Evolutionary conservation across 2,329 filamentous ascomycete species (phyloP), one percentile per base, ranked within the genome.

Genomic region (Fusarium verticillioides): DNA sequence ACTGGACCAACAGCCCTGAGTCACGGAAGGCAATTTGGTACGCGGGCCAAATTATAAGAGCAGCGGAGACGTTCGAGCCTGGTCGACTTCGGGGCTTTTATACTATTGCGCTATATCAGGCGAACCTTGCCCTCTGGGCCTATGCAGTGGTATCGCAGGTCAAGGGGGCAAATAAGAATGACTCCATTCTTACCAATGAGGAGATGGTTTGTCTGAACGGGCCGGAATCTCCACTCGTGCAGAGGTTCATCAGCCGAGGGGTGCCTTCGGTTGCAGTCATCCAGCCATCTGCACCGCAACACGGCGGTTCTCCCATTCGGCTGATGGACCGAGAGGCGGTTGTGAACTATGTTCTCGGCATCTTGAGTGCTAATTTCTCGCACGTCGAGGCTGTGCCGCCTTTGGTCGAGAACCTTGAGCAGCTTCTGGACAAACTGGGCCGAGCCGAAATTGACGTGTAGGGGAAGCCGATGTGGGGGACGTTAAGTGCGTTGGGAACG

Each of bases 61-160:
- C 34, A n/a, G 57, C 43, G 8, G 43, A 60, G 23, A 60, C 26
- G 23, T 60, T 60, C 2, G 34, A 23, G 6, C 44, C 57, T 2
- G 57, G 26, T n/a, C 43, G 43, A 18, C 26, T 60, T 0, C 21
- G 57, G 3, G 34, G 44, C 4, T 60, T 60, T 19, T 52, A 60
- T 26, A 60, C 57, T 11, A 52, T 60, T 12, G 57, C 57, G 4
- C 9, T 60, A 3, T 60, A 60, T 10, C 57, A 60, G 3, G 57
- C 57, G 13, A 60, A 60, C 21, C 43, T 60, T n/a, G 34, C 57
- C 5, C 23, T 60, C 2, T 60, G 57, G 57, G 57, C 57, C 34
- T 60, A 52, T 18, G 57, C 57, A 2, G 57, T 52, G 21, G 57
- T 60, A 0, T 60, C 57, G 12, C 57, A 16, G 5, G 57, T 60